Evolutionary conservation across 129 eudicot species (phyloP), one percentile per base, ranked within the genome.

Genomic region (Helianthus tuberosus): DNA sequence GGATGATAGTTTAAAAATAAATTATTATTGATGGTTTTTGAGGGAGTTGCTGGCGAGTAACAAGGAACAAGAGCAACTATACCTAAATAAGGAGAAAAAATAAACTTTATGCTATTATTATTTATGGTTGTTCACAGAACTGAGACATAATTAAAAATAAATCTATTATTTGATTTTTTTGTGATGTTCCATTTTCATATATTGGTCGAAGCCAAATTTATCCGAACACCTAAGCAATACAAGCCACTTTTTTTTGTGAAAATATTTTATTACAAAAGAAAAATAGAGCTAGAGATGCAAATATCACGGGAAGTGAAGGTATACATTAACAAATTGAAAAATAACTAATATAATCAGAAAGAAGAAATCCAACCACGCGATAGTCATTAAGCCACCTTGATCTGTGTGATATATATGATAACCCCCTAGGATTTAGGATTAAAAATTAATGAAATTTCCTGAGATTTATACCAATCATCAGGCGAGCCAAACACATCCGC

Each of bases 401-500:
- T 13, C n/a, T 13, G 23, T 51, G 14, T 50, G 47, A 43, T 9
- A 43, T 9, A 72, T 51, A 43, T 43, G 0, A 5, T 20, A 3
- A 46, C 44, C 57, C 38, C 17, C 54, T 72, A 39, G 23, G 39
- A 11, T 72, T 72, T 72, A 44, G 76, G 57, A 11, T 47, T 23
- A 43, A 72, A 72, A 1, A 72, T 52, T 25, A 72, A 58, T 0
- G 76, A 72, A 4, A 43, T 58, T 58, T 13, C 67, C 23, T 41
- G 68, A 43, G 76, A 58, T 43, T 43, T 72, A 44, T 72, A 72
- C 44, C 50, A 58, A 23, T 57, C 76, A 72, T 72, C 68, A 14
- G 76, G 76, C 3, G 57, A 58, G 27, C 76, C 76, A 44, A 72
- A 58, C 25, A 25, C 23, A 72, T 72, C 76, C 14, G 14, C 55